Evolutionary conservation across 2,329 filamentous ascomycete genomes (phyloP).

Genomic region (Penicillium janthinellum): DNA sequence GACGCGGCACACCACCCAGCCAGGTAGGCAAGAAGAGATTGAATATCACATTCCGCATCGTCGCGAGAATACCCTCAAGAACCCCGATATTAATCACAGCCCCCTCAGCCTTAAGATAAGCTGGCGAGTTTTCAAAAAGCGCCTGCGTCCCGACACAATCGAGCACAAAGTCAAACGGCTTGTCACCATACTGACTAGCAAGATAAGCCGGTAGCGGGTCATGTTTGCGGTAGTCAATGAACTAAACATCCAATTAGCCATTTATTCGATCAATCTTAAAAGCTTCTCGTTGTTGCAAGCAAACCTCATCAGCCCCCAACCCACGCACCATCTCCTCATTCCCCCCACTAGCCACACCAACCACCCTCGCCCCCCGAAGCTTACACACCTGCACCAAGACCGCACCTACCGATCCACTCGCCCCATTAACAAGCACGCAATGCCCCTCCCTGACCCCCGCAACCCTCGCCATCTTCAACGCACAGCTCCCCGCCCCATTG

Average conservation of each 20-base stretch:
- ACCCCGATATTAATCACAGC: constrained; percentile 15
- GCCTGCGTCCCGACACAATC: constrained; percentile 24
- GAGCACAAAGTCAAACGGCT: constrained; percentile 23
- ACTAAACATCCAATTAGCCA: constrained; percentile 5
- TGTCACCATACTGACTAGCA: constrained; percentile 13
- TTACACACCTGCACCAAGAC: constrained; percentile 24
- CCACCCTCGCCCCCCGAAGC: constrained; percentile 18
- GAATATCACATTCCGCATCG: neutral
- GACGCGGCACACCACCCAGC: constrained; percentile 18
- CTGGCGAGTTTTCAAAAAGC: constrained; percentile 21
- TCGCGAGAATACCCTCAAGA: neutral
- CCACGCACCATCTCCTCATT: constrained; percentile 22
- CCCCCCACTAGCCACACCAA: constrained; percentile 22
- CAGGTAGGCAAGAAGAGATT: constrained; percentile 12
- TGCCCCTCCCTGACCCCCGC: constrained; percentile 21
- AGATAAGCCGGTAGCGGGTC: constrained; percentile 16
- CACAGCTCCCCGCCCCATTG: constrained; percentile 15
- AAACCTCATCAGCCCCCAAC: constrained; percentile 23
- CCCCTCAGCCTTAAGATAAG: constrained; percentile 15
- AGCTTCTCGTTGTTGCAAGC: neutral
- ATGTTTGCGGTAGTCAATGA: constrained; percentile 16
- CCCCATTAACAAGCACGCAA: constrained; percentile 21
- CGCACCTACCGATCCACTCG: constrained; percentile 22
- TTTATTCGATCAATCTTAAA: neutral
- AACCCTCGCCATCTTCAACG: constrained; percentile 22